Base-by-base conservation (phyloP, 2,329 filamentous ascomycete genomes). In the Penicillium palitans region DNA sequence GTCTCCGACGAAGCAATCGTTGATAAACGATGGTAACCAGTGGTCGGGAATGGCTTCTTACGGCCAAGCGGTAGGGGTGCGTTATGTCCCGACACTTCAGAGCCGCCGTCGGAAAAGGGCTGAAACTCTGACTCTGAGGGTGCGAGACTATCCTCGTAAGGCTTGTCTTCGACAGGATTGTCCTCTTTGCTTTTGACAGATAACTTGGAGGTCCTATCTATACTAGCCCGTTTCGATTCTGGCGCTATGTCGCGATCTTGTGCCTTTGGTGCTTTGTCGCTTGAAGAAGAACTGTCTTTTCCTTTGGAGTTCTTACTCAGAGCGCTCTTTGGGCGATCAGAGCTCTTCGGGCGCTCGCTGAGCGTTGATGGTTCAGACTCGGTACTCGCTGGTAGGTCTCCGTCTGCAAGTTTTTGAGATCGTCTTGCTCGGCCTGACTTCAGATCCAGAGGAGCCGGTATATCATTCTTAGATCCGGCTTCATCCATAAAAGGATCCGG, bases 1-100 rank as follows among this genome's bases (percentile, higher is more conserved):
- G 82, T 83, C 44, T 86, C 83, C 13, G 81, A 79, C 6, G 84
- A 86, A 8, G 78, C 81, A 59, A 86, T 86, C 0, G 84, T 86
- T 8, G 84, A 85, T 2, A 87, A 74, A 59, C 78, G 76, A 63
- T 83, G 76, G 45, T 65, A 77, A n/a, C 83, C 82, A 29, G 80
- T 82, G 12, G 77, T 80, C 4, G 84, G 83, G 62, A 83, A 81
- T 9, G 74, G 74, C 52, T 78, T 76, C 62, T 75, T 78, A 24
- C 75, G 72, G 31, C 72, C 71, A 33, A 79, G 66, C 17, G 75
- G 73, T n/a, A 75, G 72, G 55, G 75, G 73, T 6, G 73, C 68
- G 58, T 76, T 76, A 27, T 70, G 69, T 27, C 65, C 68, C 24
- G 74, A 74, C 9, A 73, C 68, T 51, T 77, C 71, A n/a, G 73